These are phyloP conservation scores for Alternaria infectoria DNA, from an alignment of 2,329 filamentous ascomycete genomes.

Conservation along the genomic window DNA sequence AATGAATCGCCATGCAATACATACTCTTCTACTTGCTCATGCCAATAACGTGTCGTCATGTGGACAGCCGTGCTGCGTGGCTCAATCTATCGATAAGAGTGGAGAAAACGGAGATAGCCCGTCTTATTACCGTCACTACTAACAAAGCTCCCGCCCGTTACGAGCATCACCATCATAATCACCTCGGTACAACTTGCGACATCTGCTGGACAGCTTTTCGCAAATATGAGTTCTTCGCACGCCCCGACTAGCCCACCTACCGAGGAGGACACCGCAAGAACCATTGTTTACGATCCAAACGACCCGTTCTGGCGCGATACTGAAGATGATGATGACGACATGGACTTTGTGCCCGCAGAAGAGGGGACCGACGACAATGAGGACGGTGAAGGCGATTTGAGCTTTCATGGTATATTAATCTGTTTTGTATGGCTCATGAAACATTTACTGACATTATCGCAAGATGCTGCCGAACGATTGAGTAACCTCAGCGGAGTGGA, in stretches of 20 bases:
- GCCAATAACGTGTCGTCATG: background rate
- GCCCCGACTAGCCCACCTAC: constrained; percentile 29
- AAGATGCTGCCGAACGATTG: constrained; percentile 52
- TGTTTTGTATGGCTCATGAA: background rate
- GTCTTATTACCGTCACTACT: constrained; percentile 9
- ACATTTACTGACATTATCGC: background rate
- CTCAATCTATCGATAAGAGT: constrained; percentile 13
- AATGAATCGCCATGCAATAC: background rate
- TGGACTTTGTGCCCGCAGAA: constrained; percentile 57
- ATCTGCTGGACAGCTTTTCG: background rate
- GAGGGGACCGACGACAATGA: constrained; percentile 50
- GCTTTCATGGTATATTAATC: constrained; percentile 42
- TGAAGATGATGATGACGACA: constrained; percentile 54
- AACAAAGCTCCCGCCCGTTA: constrained; percentile 9
- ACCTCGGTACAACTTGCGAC: constrained; percentile 9
- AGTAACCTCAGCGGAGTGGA: constrained; percentile 51
- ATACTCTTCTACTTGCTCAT: background rate
- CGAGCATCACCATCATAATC: constrained; percentile 6
- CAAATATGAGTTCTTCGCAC: constrained; percentile 36
- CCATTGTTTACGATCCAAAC: constrained; percentile 40
- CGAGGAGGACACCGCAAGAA: constrained; percentile 33
- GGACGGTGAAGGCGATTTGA: constrained; percentile 45
- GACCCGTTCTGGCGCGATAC: constrained; percentile 45
- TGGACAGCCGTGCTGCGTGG: background rate
- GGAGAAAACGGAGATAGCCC: constrained; percentile 11